Evolutionary conservation across 257 asterid species (phyloP), one percentile per base, ranked within the genome.

Genomic region (Scutellaria baicalensis): DNA sequence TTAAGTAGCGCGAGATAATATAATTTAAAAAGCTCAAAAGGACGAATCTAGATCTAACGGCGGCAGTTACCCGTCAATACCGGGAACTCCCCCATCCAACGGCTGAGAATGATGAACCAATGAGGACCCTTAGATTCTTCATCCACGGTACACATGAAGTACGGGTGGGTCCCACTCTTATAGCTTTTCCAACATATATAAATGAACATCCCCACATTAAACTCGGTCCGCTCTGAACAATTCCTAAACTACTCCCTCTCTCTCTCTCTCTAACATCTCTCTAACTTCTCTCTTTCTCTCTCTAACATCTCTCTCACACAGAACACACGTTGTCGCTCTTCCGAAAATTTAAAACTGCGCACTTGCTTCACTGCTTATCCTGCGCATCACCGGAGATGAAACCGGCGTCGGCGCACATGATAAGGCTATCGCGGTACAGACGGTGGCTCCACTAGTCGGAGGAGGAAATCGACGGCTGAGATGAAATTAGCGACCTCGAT

Each of bases 331-430:
- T 38, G 8, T 60, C 60, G 64, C 38, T 60, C 62, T 71, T 33
- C 31, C 44, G 13, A 33, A 10, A 69, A 31, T 73, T 79, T 69
- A 57, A 77, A 70, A 62, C 69, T 69, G 75, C 72, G 70, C 85
- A 59, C 42, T 18, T 11, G 35, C 49, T 58, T 7, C 75, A 9
- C 81, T 64, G 76, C 70, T 64, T 52, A 65, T 57, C 78, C 82
- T 80, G 75, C 81, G 78, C 83, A 60, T 75, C 72, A 10, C 80
- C 68, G 79, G 87, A 80, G 48, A 91, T 87, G 97, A 89, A 81
- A 90, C 86, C 82, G 70, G 83, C 84, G 64, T 77, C 80, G 66
- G 81, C 82, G 59, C 63, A 82, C 76, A 50, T 65, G 73, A 81
- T 78, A 69, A 79, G 82, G 50, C 39, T 84, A 47, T 81, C 87